Percentiles rank a stretch among this genome's conserved stretches.
Evolutionary conservation across 805 yeast genomes (phyloP).

Genomic region (Cyberlindnera maclurae): DNA sequence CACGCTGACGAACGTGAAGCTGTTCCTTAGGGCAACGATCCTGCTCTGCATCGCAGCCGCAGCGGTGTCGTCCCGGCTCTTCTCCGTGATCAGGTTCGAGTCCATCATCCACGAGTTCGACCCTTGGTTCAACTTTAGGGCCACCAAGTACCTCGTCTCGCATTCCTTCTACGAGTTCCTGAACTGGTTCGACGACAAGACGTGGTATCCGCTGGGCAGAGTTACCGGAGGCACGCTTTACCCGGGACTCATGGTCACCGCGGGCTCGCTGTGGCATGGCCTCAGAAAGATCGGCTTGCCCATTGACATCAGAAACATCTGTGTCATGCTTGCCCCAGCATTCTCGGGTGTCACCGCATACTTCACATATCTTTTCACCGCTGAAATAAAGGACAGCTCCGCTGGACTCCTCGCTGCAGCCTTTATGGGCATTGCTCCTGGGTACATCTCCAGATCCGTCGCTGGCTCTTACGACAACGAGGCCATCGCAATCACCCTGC

Average conservation of each 20-base stretch:
- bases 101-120: conserved; percentile 96
- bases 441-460: conserved; percentile 95
- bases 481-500: conserved; percentile 93
- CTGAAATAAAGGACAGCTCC: conserved; percentile 81
- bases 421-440: conserved; percentile 97
- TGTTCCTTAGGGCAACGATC: conserved; percentile 49
- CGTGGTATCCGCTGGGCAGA: conserved; percentile 98
- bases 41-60: conserved; percentile 81
- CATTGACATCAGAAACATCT: conserved; percentile 88
- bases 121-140: conserved; percentile 95
- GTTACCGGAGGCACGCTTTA: conserved; percentile 98
- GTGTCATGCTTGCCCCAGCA: conserved; percentile 95
- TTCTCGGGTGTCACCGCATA: conserved; percentile 89
- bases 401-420: conserved; percentile 91
- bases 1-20: conserved; percentile 17
- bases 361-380: conserved; percentile 80
- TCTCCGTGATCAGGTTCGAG: conserved; percentile 95
- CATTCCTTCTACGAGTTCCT: conserved; percentile 85
- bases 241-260: conserved; percentile 97
- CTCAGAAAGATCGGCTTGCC: conserved; percentile 67
- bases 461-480: conserved; percentile 99
- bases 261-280: conserved; percentile 80
- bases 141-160: conserved; percentile 83
- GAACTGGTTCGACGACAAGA: conserved; percentile 97
- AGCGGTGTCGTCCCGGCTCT: conserved; percentile 84